A percentile compares a stretch with the other conserved stretches of the same genome.
These are phyloP conservation scores for Eimeria sp. DNA, from an alignment of 169 alveolate genomes.

Conservation along the genomic window DNA sequence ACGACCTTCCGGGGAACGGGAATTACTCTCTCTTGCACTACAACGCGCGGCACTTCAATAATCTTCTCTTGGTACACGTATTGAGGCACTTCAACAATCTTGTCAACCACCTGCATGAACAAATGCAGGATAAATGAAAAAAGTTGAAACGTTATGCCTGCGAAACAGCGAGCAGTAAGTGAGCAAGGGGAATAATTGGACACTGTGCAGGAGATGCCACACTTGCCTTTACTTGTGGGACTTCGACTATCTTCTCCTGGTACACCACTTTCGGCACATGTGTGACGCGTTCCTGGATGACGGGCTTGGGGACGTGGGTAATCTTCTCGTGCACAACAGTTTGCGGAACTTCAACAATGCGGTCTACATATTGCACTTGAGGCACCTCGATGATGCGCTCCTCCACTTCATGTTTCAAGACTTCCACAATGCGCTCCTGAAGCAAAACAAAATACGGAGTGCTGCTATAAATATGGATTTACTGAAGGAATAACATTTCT, in stretches of 20 bases:
- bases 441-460: conserved; percentile 63
- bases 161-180: background rate
- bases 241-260: conserved; percentile 95
- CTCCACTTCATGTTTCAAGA: conserved; percentile 93
- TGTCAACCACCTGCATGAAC: conserved; percentile 87
- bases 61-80: conserved; percentile 95
- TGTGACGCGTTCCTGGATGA: conserved; percentile 93
- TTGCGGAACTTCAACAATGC: conserved; percentile 94
- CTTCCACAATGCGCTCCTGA: conserved; percentile 93
- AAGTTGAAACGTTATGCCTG: background rate
- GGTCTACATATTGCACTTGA: conserved; percentile 94
- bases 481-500: background rate
- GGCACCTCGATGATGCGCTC: conserved; percentile 96
- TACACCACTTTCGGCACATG: conserved; percentile 92
- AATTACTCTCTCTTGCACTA: conserved; percentile 94
- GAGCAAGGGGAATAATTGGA: background rate
- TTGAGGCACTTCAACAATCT: conserved; percentile 95
- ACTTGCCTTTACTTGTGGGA: conserved; percentile 91
- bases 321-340: conserved; percentile 92
- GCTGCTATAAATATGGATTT: background rate
- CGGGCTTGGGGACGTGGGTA: conserved; percentile 94
- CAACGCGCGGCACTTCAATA: conserved; percentile 93
- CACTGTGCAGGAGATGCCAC: background rate
- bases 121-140: background rate
- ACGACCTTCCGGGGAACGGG: conserved; percentile 94